Base-by-base conservation (phyloP, 208 protist genomes). In the Angomonas deanei region DNA sequence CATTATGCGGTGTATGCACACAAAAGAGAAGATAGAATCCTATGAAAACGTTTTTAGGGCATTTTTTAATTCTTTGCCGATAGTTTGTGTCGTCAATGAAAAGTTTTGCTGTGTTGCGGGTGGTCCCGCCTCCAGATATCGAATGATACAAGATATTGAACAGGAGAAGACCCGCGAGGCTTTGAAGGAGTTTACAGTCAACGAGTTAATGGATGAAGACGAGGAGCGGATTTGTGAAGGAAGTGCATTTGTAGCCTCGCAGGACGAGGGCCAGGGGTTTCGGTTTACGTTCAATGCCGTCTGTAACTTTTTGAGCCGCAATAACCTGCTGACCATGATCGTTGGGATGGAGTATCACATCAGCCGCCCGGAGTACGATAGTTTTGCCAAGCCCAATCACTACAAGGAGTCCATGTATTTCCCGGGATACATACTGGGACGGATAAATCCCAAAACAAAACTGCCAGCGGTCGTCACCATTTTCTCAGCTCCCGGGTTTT, bases 271-370 rank as follows among this genome's bases (percentile, higher is more conserved):
- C 15, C 34, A 64, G 24, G 77, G 70, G 30, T 86, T 92, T 39
- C 78, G 79, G 26, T 91, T 80, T 59, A 88, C 80, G 3, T 91
- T 86, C 64, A 89, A 94, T 48, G 84, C 88, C 19, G 67, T 73
- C 52, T 92, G 80, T 65, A 94, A 91, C 46, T 94, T 94, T 62
- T 47, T 91, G 30, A 80, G 68, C 24, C 76, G 82, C 10, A 94
- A 94, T 56, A 52, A 73, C 15, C 61, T 94, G 2, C 69, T 64
- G 30, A 76, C 73, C 50, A 61, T 91, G 26, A 77, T 94, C 27
- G 73, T 82, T 0, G 87, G 87, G 57, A 88, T 87, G 72, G 82
- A 94, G 65, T 94, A 91, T 68, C 77, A 91, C 67, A 88, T 70
- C 3, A 75, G 72, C 48, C 65, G 80, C 0, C 79, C 79, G 4